Evolutionary conservation across 495 filamentous ascomycete genomes (phyloP).

Genomic region (Penicillium atrosanguineum): DNA sequence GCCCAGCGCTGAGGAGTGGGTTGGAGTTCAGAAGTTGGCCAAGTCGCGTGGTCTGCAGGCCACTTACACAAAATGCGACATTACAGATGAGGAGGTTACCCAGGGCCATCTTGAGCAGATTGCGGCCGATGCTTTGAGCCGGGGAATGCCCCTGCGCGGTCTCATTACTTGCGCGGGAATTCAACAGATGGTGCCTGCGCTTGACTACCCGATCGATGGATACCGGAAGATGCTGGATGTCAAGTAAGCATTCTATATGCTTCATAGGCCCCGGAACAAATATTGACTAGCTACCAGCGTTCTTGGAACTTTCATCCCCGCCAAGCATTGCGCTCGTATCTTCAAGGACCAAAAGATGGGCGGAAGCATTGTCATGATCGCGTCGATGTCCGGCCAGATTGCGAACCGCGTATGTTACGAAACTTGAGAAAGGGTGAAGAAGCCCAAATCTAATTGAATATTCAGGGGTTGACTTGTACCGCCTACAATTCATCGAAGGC

Average conservation of each 20-base stretch:
- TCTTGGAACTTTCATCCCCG: conserved; percentile 68
- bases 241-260: conserved; percentile 38
- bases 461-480: conserved; percentile 55
- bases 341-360: conserved; percentile 53
- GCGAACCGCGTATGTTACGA: conserved; percentile 54
- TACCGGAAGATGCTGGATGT: conserved; percentile 64
- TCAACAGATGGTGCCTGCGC: conserved; percentile 58
- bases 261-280: background rate
- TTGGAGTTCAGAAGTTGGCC: conserved; percentile 47
- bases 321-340: conserved; percentile 65
- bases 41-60: conserved; percentile 41
- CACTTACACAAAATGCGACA: conserved; percentile 56
- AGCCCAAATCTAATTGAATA: background rate
- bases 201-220: conserved; percentile 64
- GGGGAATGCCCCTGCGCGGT: conserved; percentile 58
- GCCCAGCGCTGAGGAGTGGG: conserved; percentile 40
- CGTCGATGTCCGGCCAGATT: conserved; percentile 74
- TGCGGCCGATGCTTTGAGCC: conserved; percentile 49
- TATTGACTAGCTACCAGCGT: conserved; percentile 35
- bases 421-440: background rate
- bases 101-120: conserved; percentile 25
- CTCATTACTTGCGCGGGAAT: conserved; percentile 84
- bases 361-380: conserved; percentile 71
- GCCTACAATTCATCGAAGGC: conserved; percentile 70
- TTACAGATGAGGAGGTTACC: conserved; percentile 47